Evolutionary conservation across 768 basidiomycete genomes (phyloP), one percentile per base, ranked within the genome.

Genomic region (Imleria badia): DNA sequence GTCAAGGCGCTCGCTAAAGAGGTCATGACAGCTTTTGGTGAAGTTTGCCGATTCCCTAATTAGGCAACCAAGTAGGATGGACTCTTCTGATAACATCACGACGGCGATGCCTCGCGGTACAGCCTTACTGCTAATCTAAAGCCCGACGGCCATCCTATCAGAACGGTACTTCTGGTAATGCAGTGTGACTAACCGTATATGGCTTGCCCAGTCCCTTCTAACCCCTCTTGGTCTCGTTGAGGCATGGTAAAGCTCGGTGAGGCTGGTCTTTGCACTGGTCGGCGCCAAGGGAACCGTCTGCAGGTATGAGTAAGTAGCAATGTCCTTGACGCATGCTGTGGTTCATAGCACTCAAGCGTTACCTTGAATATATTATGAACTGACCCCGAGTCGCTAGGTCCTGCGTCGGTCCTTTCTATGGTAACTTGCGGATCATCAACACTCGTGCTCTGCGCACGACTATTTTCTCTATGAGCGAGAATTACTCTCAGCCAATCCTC

Each of bases 401-500:
- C n/a, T 17, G 39, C 17, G 34, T 51, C 14, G 40, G 14, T 22
- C 40, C 17, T 43, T 30, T 49, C 22, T 26, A 20, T 35, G 31
- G 43, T 8, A 26, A 6, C n/a, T n/a, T n/a, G n/a, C n/a, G n/a
- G n/a, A n/a, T n/a, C n/a, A n/a, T n/a, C n/a, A n/a, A n/a, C n/a
- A n/a, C 23, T 14, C 23, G 15, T 36, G 11, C 36, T 33, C 20
- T 36, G 19, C 47, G 5, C 23, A 20, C 30, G 6, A 17, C 26
- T 15, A 14, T 40, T 30, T n/a, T 31, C 26, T 26, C 33, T 4
- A 61, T 62, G 56, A 49, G 17, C 35, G 30, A 5, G 29, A 50
- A 54, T 20, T 17, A 29, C 14, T 44, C 60, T 20, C 41, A 33
- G 19, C 49, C 56, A 1, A 52, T 62, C 48, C 53, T 64, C 44